Evolutionary conservation across 1,284 basidiomycete genomes (phyloP), one percentile per base, ranked within the genome.

Genomic region (Grifola frondosa): DNA sequence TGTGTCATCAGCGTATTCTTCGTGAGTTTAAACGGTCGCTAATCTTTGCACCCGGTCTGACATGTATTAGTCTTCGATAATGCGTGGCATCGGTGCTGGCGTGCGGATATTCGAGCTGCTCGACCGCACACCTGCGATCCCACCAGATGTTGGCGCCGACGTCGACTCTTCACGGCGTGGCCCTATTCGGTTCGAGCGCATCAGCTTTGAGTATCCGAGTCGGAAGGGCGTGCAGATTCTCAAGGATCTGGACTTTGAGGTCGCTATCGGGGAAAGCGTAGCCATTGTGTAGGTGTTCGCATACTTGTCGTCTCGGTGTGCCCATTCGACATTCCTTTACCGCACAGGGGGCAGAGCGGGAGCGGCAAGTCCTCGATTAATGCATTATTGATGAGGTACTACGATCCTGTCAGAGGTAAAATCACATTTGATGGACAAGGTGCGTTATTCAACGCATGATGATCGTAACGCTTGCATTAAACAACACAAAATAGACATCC

Each of bases 301-400:
- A 7, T 43, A 23, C 24, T 11, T 51, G 30, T 31, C 50, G 10
- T 42, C 48, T 20, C 23, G 5, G 13, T 7, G 17, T 24, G 21
- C 36, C n/a, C 19, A 19, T 16, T 25, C 28, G 43, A 25, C 20
- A 40, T 16, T 3, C 4, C 12, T 41, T 41, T 20, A 11, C 6
- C 41, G 16, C 44, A 2, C 42, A 93, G 89, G n/a, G 91, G 91
- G 6, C 80, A 81, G 61, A 92, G 89, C 56, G 91, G 92, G 11
- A 87, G 90, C 48, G 92, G 91, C 41, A 98, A 98, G 71, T 93
- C 88, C 12, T 95, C 91, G 1, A 77, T 97, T 30, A 92, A 96
- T 59, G 84, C 88, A 8, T 75, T 98, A 7, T 75, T 99, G 37
- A 72, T 96, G 50, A 77, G 95, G 37, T 98, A 91, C 70, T 99